Evolutionary conservation across 2,329 filamentous ascomycete species (phyloP).

Genomic region (Fusarium sp.): DNA sequence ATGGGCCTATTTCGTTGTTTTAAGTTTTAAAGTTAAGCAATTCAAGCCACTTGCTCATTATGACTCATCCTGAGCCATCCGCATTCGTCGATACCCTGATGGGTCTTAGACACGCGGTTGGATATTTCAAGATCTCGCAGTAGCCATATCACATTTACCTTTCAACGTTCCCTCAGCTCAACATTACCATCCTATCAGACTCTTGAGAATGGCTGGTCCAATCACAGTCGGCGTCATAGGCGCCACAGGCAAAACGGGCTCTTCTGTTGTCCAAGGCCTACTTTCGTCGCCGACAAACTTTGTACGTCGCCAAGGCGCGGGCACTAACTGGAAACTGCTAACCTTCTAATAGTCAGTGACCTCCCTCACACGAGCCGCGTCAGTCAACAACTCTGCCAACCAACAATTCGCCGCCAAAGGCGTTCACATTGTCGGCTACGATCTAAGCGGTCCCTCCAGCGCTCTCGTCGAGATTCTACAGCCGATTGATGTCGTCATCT

Average conservation of each 20-base stretch:
- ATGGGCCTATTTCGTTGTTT: not conserved
- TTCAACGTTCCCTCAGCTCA: not conserved
- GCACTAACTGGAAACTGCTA: not conserved
- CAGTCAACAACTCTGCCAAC: not conserved
- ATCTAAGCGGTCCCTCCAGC: not conserved
- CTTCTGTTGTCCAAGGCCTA: not conserved
- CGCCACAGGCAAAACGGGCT: not conserved
- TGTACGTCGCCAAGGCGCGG: not conserved
- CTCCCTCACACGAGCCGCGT: not conserved
- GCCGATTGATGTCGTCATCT: not conserved
- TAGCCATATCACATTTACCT: not conserved
- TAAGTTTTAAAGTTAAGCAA: not conserved
- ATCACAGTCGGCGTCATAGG: not conserved
- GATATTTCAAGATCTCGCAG: not conserved
- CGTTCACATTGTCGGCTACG: not conserved
- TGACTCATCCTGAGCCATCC: not conserved
- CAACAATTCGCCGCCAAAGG: not conserved
- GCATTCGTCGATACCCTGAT: not conserved
- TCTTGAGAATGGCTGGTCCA: not conserved
- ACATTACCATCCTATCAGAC: not conserved
- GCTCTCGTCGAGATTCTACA: not conserved
- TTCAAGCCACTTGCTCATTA: not conserved
- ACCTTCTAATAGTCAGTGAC: not conserved
- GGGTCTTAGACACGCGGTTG: not conserved
- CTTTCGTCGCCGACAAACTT: not conserved